These are phyloP conservation scores for Trametes cubensis DNA, from an alignment of 768 basidiomycete genomes.

Conservation along the genomic window DNA sequence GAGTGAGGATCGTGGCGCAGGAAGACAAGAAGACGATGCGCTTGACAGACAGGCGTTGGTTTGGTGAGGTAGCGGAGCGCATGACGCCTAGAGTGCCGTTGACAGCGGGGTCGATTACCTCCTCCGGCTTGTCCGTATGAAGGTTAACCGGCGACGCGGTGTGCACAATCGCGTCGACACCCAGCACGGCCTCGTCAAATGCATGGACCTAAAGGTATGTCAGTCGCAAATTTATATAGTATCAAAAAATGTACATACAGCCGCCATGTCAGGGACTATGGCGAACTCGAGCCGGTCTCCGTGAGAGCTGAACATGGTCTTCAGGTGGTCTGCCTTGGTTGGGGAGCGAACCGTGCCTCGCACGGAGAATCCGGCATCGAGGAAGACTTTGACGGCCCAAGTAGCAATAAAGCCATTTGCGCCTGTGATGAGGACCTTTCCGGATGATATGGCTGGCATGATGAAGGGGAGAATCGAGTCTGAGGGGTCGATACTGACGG, in stretches of 20 bases:
- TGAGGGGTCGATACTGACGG: too few relatives aligned
- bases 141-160: constrained; percentile 26
- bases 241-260: too few relatives aligned
- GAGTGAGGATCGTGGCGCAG: constrained; percentile 43
- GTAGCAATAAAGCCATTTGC: constrained; percentile 60
- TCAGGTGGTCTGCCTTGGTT: constrained; percentile 59
- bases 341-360: constrained; percentile 65
- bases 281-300: constrained; percentile 62
- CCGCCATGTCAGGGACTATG: constrained; percentile 71
- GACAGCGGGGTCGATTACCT: constrained; percentile 48
- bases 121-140: constrained; percentile 23
- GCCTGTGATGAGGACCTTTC: constrained; percentile 55
- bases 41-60: constrained; percentile 45
- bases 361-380: constrained; percentile 62
- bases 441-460: too few relatives aligned
- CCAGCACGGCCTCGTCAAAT: constrained; percentile 30
- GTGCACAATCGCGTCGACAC: constrained; percentile 30
- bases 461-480: too few relatives aligned
- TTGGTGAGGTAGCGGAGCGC: constrained; percentile 31
- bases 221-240: too few relatives aligned
- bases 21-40: constrained; percentile 73
- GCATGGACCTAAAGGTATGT: constrained; percentile 19
- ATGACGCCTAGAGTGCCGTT: constrained; percentile 45
- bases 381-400: constrained; percentile 57
- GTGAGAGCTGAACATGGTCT: constrained; percentile 51